A percentile compares a stretch with the other conserved stretches of the same genome.
Conservation (phyloP, 257 asterid genomes). For the Solanum gracilifrons region DNA sequence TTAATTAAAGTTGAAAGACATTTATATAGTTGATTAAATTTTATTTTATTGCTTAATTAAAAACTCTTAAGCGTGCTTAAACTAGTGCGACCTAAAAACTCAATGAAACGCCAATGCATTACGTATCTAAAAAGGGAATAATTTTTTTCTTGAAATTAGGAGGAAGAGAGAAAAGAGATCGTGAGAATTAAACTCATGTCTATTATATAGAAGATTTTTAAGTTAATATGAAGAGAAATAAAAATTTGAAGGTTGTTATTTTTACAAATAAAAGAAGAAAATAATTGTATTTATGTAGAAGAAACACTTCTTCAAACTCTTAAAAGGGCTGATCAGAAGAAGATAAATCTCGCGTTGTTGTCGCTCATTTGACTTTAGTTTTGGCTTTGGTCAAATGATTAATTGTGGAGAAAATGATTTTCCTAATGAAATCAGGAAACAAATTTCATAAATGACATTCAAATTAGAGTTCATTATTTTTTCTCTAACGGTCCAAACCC, state of each 20-base stretch:
- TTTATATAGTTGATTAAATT: background rate
- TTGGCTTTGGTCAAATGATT: background rate
- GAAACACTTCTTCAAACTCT: no score
- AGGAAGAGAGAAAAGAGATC: background rate
- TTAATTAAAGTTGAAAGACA: background rate
- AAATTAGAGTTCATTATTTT: background rate
- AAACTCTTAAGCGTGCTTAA: background rate
- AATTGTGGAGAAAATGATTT: no score
- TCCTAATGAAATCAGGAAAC: no score
- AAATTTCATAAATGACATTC: background rate
- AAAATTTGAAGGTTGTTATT: no score
- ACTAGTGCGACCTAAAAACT: background rate
- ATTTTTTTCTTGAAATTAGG: no score
- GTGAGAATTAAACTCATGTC: background rate
- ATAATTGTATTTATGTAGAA: no score
- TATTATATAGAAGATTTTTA: no score
- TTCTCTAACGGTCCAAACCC: background rate
- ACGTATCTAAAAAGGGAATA: background rate
- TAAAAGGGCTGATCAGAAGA: no score
- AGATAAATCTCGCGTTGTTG: no score
- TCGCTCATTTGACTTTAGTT: no score
- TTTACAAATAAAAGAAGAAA: no score
- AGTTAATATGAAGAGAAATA: no score
- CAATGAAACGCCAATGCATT: background rate
- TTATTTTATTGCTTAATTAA: background rate